Conservation (phyloP, 345 rosid species). For the Rhodomyrtus tomentosa region DNA sequence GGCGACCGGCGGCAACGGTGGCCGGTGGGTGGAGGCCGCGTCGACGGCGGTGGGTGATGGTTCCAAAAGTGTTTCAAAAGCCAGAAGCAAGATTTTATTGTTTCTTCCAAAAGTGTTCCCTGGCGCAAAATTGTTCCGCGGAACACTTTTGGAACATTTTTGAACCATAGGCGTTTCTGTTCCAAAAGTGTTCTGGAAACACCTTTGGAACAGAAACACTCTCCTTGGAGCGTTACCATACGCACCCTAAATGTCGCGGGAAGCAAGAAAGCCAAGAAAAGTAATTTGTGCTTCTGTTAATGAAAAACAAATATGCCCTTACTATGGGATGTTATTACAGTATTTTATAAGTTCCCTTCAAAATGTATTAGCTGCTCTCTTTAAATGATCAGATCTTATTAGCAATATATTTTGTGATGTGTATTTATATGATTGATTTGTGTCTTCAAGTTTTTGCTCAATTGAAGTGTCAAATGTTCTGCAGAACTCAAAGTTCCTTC, state of each 20-base stretch:
- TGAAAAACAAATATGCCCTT: background rate
- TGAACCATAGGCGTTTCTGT: no score
- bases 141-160: no score
- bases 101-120: no score
- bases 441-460: background rate
- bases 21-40: no score
- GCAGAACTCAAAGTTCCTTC: conserved; percentile 98
- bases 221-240: no score
- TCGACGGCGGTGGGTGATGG: no score
- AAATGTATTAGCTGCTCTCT: background rate
- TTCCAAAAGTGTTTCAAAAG: no score
- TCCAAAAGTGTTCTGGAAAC: no score
- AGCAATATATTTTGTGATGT: background rate
- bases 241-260: background rate
- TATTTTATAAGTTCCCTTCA: background rate
- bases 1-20: no score
- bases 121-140: no score
- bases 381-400: background rate
- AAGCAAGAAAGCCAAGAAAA: background rate
- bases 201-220: no score
- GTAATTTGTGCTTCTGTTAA: background rate
- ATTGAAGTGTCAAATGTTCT: conserved; percentile 1
- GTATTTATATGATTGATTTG: background rate
- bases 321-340: background rate
- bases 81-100: no score